Evolutionary conservation across 257 asterid genomes (phyloP).

Genomic region (Solanum rostratum): DNA sequence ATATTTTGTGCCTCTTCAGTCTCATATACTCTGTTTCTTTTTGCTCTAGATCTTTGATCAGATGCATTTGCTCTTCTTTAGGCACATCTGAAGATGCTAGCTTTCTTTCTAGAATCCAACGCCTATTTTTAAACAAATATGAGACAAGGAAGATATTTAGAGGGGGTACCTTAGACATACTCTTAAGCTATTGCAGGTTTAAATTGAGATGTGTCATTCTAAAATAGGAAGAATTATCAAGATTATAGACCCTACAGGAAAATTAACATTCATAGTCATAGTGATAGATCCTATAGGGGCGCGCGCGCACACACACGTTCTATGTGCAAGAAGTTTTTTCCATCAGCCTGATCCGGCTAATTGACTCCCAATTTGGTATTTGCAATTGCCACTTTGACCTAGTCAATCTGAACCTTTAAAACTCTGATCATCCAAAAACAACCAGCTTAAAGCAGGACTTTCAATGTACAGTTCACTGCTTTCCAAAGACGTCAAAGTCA

Average conservation of each 20-base stretch:
- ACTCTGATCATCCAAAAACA: background rate
- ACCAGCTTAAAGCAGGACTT: background rate
- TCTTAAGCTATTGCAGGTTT: background rate
- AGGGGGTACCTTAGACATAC: background rate
- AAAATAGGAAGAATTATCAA: background rate
- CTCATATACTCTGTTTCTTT: slow-evolving; percentile 96
- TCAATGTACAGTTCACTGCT: background rate
- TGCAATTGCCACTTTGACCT: background rate
- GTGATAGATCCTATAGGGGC: background rate
- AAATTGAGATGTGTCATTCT: background rate
- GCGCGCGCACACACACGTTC: background rate
- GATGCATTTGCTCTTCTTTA: slow-evolving; percentile 74
- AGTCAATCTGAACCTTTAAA: background rate
- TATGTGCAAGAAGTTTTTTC: too few relatives aligned
- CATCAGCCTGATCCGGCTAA: background rate
- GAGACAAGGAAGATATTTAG: background rate
- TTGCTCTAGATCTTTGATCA: slow-evolving; percentile 81
- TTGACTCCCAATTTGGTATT: background rate
- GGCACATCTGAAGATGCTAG: slow-evolving; percentile 98
- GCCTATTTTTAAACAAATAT: slow-evolving; percentile 42
- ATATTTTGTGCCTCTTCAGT: slow-evolving; percentile 83
- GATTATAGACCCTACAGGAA: background rate
- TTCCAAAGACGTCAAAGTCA: background rate
- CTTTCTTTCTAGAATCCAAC: slow-evolving; percentile 87
- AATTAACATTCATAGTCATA: background rate